phyloP scores from a whole-genome alignment of 2,329 filamentous ascomycete species.

The Cladophialophora bantiana region DNA sequence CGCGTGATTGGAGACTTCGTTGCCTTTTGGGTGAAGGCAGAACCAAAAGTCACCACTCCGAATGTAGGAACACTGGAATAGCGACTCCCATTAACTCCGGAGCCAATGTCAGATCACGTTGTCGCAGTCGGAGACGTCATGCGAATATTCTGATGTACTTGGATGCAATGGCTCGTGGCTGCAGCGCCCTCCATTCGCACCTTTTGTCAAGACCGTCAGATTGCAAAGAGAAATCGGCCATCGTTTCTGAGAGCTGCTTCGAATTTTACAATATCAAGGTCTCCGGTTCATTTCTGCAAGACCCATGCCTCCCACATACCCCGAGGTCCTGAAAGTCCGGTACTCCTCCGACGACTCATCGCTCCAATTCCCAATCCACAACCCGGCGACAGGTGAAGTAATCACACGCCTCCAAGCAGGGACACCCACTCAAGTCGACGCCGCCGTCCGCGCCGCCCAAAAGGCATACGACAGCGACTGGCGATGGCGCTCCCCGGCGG shows the following conservation, averaged over 20 bases:
- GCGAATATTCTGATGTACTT: neutral
- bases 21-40: neutral
- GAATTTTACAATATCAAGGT: neutral
- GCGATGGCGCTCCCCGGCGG: conserved; percentile 22
- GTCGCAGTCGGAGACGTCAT: neutral
- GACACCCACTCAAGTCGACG: conserved; percentile 20
- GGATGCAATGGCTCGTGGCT: too few species aligned
- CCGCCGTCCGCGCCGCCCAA: conserved; percentile 22
- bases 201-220: neutral
- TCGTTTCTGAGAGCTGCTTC: neutral
- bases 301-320: conserved; percentile 10
- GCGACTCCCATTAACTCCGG: neutral
- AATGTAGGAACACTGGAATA: neutral
- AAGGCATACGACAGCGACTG: conserved; percentile 28
- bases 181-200: neutral
- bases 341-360: conserved; percentile 21
- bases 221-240: neutral
- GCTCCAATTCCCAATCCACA: conserved; percentile 29
- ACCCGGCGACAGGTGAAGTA: conserved; percentile 32
- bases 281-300: neutral
- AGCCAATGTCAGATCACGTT: neutral
- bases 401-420: conserved; percentile 24
- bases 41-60: neutral
- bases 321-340: conserved; percentile 9
- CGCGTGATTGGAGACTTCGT: neutral